phyloP scores from a whole-genome alignment of 805 yeast species.

The Cyberlindnera lachancei region DNA sequence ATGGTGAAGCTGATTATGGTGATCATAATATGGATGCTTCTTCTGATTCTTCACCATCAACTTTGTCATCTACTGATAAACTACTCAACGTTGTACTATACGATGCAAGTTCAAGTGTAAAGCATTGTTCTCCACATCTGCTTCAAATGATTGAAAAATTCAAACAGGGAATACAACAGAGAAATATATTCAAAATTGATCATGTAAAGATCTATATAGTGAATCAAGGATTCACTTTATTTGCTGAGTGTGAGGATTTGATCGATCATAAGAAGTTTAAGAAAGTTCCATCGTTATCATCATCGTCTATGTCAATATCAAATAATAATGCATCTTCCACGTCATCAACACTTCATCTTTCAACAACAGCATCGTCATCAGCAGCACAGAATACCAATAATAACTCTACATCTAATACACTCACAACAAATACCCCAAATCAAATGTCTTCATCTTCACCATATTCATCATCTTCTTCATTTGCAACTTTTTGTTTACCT shows the following conservation, averaged over 20 bases:
- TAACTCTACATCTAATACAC: no score
- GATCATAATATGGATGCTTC: no score
- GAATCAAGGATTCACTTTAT: constrained; percentile 18
- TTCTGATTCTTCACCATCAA: no score
- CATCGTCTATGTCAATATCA: no score
- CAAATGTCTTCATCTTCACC: neutral
- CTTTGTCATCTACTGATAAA: constrained; percentile 7
- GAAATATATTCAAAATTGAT: constrained; percentile 7
- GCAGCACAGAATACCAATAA: no score
- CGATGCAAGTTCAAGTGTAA: constrained; percentile 16
- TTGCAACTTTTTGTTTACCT: constrained; percentile 15
- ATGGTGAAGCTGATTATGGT: no score
- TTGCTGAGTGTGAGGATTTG: constrained; percentile 3
- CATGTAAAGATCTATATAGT: constrained; percentile 15
- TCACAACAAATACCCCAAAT: no score
- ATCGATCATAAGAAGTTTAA: constrained; percentile 13
- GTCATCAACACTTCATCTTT: no score
- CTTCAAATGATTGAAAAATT: constrained; percentile 22
- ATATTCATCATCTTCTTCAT: constrained; percentile 11
- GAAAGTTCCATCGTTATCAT: neutral
- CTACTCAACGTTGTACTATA: constrained; percentile 17
- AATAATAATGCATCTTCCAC: no score
- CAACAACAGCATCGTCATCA: no score
- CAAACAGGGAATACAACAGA: constrained; percentile 9
- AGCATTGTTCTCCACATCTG: constrained; percentile 20